Conservation (phyloP, 2,329 filamentous ascomycete genomes). For the Berkeleyomyces rouxiae region DNA sequence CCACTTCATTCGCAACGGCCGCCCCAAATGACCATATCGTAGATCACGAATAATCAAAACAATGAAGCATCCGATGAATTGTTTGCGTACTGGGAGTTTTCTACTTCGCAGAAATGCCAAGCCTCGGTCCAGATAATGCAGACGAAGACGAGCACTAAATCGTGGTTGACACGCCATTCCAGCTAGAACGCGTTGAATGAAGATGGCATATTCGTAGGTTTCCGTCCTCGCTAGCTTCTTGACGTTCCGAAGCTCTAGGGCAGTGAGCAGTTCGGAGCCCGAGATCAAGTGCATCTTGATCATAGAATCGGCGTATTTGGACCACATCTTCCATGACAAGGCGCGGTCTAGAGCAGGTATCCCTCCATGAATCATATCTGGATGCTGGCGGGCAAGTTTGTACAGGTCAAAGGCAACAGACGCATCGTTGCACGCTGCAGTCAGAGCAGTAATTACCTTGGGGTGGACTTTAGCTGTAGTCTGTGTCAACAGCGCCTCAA, state of each 20-base stretch:
- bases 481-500: slow-evolving; percentile 8
- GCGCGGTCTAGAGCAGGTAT: slow-evolving; percentile 13
- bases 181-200: slow-evolving; percentile 3
- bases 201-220: slow-evolving; percentile 4
- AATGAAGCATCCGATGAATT: slow-evolving; percentile 18
- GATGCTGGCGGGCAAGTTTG: slow-evolving; percentile 9
- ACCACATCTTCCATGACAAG: slow-evolving; percentile 23
- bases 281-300: slow-evolving; percentile 16
- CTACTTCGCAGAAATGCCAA: slow-evolving; percentile 17
- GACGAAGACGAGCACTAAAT: slow-evolving; percentile 11
- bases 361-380: not conserved
- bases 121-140: slow-evolving; percentile 20
- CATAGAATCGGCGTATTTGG: slow-evolving; percentile 20
- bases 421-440: slow-evolving; percentile 17
- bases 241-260: slow-evolving; percentile 7
- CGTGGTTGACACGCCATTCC: slow-evolving; percentile 17
- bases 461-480: slow-evolving; percentile 1
- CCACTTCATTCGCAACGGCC: slow-evolving; percentile 20
- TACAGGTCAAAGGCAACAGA: slow-evolving; percentile 18
- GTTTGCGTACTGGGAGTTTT: slow-evolving; percentile 16
- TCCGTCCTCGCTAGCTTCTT: not conserved
- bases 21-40: slow-evolving; percentile 20
- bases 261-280: slow-evolving; percentile 2
- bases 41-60: slow-evolving; percentile 21
- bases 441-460: slow-evolving; percentile 9